phyloP scores from a whole-genome alignment of 441 rosid species.

The Croton setiger region DNA sequence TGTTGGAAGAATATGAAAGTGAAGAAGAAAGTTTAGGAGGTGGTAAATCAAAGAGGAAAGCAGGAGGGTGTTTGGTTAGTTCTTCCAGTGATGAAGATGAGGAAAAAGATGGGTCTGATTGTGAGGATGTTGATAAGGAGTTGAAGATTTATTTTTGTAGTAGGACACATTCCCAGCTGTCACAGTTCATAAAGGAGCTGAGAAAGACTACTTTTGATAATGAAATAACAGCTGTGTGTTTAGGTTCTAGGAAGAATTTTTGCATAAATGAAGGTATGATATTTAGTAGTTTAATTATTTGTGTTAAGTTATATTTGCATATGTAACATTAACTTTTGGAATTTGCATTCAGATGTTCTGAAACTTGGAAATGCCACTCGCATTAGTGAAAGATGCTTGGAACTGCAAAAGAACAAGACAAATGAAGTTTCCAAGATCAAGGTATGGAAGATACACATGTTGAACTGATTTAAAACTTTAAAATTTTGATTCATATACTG shows the following conservation, averaged over 20 bases:
- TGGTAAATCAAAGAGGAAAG: slow-evolving; percentile 56
- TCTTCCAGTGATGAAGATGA: slow-evolving; percentile 66
- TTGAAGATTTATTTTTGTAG: slow-evolving; percentile 83
- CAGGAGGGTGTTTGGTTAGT: slow-evolving; percentile 33
- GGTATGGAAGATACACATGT: slow-evolving; percentile 36
- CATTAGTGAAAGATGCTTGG: slow-evolving; percentile 86
- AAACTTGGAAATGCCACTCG: slow-evolving; percentile 55
- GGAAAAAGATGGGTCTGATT: slow-evolving; percentile 31
- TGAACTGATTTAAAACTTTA: not conserved
- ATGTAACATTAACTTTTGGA: slow-evolving; percentile 18
- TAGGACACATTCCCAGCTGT: slow-evolving; percentile 92
- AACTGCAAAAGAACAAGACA: slow-evolving; percentile 71
- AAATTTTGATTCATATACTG: slow-evolving; percentile 1
- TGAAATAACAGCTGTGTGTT: slow-evolving; percentile 53
- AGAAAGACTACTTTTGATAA: slow-evolving; percentile 61
- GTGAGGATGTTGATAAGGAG: slow-evolving; percentile 36
- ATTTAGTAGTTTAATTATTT: slow-evolving; percentile 3
- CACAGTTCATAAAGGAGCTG: slow-evolving; percentile 83
- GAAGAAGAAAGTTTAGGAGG: slow-evolving; percentile 42
- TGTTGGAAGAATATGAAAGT: slow-evolving; percentile 82
- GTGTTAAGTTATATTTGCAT: not conserved
- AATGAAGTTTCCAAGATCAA: slow-evolving; percentile 55
- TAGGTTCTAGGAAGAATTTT: slow-evolving; percentile 84
- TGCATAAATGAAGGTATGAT: slow-evolving; percentile 77
- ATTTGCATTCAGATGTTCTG: slow-evolving; percentile 56